phyloP scores from a whole-genome alignment of 164 flowering plant genomes.

The Liquidambar formosana region DNA sequence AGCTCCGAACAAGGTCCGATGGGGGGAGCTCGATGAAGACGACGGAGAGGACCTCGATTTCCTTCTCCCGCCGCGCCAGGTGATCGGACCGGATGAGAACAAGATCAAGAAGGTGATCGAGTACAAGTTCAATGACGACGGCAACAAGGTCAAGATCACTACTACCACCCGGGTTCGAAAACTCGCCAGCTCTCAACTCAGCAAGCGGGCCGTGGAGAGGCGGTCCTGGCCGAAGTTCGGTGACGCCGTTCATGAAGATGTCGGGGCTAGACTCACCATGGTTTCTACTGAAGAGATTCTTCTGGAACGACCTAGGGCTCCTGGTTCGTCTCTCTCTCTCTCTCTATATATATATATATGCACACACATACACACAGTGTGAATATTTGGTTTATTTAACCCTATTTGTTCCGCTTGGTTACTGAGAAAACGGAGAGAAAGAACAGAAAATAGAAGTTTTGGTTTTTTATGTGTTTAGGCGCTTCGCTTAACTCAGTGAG shows the following conservation, averaged over 20 bases:
- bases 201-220: constrained; percentile 77
- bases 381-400: no score
- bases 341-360: neutral
- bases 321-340: constrained; percentile 45
- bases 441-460: no score
- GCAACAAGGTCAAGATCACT: constrained; percentile 72
- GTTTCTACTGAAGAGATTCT: constrained; percentile 86
- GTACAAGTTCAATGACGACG: constrained; percentile 74
- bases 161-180: constrained; percentile 71
- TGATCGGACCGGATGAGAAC: constrained; percentile 78
- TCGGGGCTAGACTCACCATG: constrained; percentile 67
- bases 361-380: no score
- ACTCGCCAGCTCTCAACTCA: constrained; percentile 71
- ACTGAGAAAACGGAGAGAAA: no score
- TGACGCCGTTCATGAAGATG: constrained; percentile 73
- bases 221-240: constrained; percentile 86
- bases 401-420: no score
- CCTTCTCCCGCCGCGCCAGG: constrained; percentile 67
- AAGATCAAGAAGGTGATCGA: constrained; percentile 76
- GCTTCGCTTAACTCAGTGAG: no score
- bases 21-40: constrained; percentile 79
- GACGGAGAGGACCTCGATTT: constrained; percentile 75
- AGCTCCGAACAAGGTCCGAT: constrained; percentile 36
- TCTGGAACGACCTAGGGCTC: constrained; percentile 79
- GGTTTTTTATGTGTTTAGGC: no score